Base-by-base conservation (phyloP, 352 stramenopile species). In the Halophytophthora batemanensis region DNA sequence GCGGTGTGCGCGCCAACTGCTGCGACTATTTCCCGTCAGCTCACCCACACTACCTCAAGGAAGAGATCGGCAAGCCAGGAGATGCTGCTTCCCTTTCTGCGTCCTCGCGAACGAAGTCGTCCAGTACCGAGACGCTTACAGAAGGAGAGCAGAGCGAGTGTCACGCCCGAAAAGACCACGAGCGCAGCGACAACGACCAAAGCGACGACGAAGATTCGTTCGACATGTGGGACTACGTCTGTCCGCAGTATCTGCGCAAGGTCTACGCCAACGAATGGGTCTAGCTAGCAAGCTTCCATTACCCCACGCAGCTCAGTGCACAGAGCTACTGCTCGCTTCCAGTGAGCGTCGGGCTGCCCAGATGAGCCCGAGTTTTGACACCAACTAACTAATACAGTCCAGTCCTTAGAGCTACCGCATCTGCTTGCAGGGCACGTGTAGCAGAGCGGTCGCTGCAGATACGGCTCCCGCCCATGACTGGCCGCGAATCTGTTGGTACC, bases 191-290 rank as follows among this genome's bases (percentile, higher is more conserved):
- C 8, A 11, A 13, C 4, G 38, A 34, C 31, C 18, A 29, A 42
- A 34, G 54, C n/a, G 37, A 39, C 39, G 52, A 65, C 8, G 62
- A 64, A 25, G 48, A 46, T 15, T 21, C 60, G n/a, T 83, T 83
- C 50, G 72, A 80, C 23, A 71, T 83, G 60, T 83, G 72, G 72
- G 72, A 83, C 45, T 83, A 80, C 41, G 65, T 83, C 29, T 79
- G 69, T 52, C 69, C 69, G 2, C 67, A 77, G 45, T 58, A 75
- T 33, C 51, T 69, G 34, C 69, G 72, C 8, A 66, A 52, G 12
- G 35, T 43, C 29, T 72, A 64, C 42, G 54, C 60, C 28, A 83
- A 80, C 42, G 72, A 80, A 54, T 83, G 72, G 72, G 35, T 83
- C 36, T 83, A 53, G 48, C 39, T 2, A 36, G 3, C 40, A 14